Conservation (phyloP, 306 rosid genomes). For the Rosa multiflora region DNA sequence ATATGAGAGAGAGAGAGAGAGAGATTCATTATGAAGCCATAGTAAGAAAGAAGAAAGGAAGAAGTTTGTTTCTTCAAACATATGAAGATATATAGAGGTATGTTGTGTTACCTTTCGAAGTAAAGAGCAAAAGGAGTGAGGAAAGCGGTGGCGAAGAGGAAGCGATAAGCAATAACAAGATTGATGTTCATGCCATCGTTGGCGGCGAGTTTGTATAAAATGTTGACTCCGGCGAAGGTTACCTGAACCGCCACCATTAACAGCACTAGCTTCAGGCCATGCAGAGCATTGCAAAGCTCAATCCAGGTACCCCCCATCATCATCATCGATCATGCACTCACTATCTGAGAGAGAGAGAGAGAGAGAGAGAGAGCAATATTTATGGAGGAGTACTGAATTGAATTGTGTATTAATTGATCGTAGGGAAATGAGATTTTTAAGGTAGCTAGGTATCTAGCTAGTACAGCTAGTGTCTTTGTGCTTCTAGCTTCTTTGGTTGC, state of each 20-base stretch:
- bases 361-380: background rate
- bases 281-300: constrained; percentile 6
- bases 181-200: constrained; percentile 62
- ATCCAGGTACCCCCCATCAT: background rate
- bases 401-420: background rate
- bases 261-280: constrained; percentile 41
- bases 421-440: background rate
- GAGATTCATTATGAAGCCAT: too few relatives aligned
- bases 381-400: background rate
- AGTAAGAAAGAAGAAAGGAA: background rate
- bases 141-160: constrained; percentile 59
- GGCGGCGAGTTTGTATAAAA: constrained; percentile 54
- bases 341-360: background rate
- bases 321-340: background rate
- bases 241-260: constrained; percentile 53
- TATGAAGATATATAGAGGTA: background rate
- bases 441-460: background rate
- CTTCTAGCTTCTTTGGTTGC: background rate
- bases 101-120: constrained; percentile 43
- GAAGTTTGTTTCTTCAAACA: background rate
- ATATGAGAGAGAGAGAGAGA: background rate
- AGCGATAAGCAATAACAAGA: constrained; percentile 61
- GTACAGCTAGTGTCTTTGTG: background rate
- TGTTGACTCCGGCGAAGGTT: constrained; percentile 47
- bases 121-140: constrained; percentile 54